A percentile compares a stretch with the other conserved stretches of the same genome.
These are phyloP conservation scores for Xylaria bambusicola DNA, from an alignment of 495 filamentous ascomycete species.

Conservation along the genomic window DNA sequence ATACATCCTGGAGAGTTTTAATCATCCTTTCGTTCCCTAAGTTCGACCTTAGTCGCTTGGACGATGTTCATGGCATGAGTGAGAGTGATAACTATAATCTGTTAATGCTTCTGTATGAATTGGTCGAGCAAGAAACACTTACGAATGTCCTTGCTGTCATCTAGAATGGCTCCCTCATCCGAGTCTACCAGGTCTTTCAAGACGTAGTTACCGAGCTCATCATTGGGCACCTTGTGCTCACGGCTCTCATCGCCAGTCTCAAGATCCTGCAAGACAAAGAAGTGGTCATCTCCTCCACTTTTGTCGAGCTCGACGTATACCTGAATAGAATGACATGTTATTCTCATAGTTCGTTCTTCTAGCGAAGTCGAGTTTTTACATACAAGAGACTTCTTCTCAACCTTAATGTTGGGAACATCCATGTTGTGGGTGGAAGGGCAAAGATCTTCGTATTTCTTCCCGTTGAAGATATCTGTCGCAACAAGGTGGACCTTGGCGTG, in stretches of 20 bases:
- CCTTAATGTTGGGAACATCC: constrained; percentile 77
- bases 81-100: constrained; percentile 75
- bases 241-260: too few species aligned
- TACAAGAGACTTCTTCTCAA: too few species aligned
- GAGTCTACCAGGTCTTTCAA: background rate
- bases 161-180: constrained; percentile 42
- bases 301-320: too few species aligned
- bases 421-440: constrained; percentile 99
- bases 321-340: too few species aligned
- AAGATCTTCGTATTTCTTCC: constrained; percentile 99
- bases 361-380: too few species aligned
- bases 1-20: too few species aligned
- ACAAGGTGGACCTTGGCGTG: constrained; percentile 99
- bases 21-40: background rate
- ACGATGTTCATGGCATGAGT: constrained; percentile 96
- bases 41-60: constrained; percentile 83
- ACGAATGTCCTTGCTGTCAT: constrained; percentile 80
- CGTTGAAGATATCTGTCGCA: constrained; percentile 97
- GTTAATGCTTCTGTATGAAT: constrained; percentile 26
- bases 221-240: too few species aligned
- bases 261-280: too few species aligned
- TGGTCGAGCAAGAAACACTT: constrained; percentile 47
- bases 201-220: constrained; percentile 74
- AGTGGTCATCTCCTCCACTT: too few species aligned
- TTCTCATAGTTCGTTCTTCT: too few species aligned